Conservation (phyloP, 2,329 filamentous ascomycete species). For the Epicoccum nigrum region DNA sequence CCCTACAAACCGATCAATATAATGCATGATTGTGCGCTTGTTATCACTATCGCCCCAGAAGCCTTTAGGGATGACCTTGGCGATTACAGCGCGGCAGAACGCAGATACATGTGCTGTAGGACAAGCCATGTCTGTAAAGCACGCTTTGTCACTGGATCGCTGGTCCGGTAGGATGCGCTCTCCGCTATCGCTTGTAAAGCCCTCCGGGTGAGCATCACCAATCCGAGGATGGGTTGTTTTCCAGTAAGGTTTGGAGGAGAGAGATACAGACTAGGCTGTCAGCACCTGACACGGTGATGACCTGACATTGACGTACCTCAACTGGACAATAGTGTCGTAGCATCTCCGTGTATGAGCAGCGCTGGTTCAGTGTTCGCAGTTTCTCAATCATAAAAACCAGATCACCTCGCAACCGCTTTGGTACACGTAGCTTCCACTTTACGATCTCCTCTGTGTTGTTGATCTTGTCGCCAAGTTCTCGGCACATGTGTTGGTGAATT, state of each 20-base stretch:
- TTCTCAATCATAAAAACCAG: conserved; percentile 65
- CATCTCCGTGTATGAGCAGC: conserved; percentile 80
- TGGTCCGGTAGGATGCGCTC: not conserved
- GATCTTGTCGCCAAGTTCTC: conserved; percentile 21
- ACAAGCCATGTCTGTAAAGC: conserved; percentile 71
- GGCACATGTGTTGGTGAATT: conserved; percentile 56
- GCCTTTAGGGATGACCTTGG: conserved; percentile 72
- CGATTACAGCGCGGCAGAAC: conserved; percentile 80
- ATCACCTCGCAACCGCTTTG: conserved; percentile 72
- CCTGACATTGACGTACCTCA: conserved; percentile 23
- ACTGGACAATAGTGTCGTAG: conserved; percentile 82
- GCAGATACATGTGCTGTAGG: conserved; percentile 74
- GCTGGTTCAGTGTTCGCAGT: conserved; percentile 72
- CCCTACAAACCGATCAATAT: conserved; percentile 77
- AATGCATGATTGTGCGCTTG: conserved; percentile 64
- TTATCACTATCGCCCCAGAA: conserved; percentile 79
- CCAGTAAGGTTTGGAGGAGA: conserved; percentile 36
- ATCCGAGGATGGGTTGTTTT: conserved; percentile 31
- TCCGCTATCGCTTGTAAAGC: conserved; percentile 12
- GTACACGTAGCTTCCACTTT: conserved; percentile 54
- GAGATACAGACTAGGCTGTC: conserved; percentile 30
- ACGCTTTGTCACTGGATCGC: conserved; percentile 18
- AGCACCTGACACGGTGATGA: conserved; percentile 10
- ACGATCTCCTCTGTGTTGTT: conserved; percentile 24
- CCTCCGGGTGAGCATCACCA: conserved; percentile 8